Evolutionary conservation across 2,329 filamentous ascomycete species (phyloP), one percentile per base, ranked within the genome.

Genomic region (Chaetomium strumarium): DNA sequence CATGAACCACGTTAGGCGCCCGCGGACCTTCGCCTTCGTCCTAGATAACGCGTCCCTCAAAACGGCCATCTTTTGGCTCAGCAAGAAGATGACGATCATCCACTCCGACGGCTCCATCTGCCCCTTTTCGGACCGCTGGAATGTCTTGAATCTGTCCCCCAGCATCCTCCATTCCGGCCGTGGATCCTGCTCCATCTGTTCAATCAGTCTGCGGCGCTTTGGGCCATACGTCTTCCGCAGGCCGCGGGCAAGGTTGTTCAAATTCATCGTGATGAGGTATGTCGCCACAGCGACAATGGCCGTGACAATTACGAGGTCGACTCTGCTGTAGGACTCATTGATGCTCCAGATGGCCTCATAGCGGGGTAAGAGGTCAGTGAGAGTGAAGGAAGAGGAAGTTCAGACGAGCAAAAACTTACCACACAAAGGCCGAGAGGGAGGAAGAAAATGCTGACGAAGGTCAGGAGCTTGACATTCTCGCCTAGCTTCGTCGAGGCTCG

Each of bases 361-460:
- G 33, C 7, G n/a, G 20, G 12, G 40, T 24, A 11, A 5, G n/a
- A n/a, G 17, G 14, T 17, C 17, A 12, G 33, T 10, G 13, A n/a
- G 20, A 2, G 40, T 5, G 10, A 7, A 16, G 20, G 20, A 10
- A 8, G 9, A 20, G 20, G 4, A 10, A 12, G 3, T 14, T 7
- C 7, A 7, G 16, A 16, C 2, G 45, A 38, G 36, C n/a, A 24
- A 12, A 7, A n/a, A 19, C 41, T 9, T 44, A 33, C 41, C 41
- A 44, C 16, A 14, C 41, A 44, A 12, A 44, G 41, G 17, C 41
- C 47, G n/a, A 49, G 39, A 1, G 39, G 47, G 5, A 49, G 47
- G 17, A 49, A 49, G 30, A 43, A 49, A 31, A 49, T 49, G 47
- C 47, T 49, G n/a, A 49, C 47, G 29, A 49, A 43, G 1, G 39